These are phyloP conservation scores for Tulasnella sp. DNA, from an alignment of 768 basidiomycete species.

Conservation along the genomic window DNA sequence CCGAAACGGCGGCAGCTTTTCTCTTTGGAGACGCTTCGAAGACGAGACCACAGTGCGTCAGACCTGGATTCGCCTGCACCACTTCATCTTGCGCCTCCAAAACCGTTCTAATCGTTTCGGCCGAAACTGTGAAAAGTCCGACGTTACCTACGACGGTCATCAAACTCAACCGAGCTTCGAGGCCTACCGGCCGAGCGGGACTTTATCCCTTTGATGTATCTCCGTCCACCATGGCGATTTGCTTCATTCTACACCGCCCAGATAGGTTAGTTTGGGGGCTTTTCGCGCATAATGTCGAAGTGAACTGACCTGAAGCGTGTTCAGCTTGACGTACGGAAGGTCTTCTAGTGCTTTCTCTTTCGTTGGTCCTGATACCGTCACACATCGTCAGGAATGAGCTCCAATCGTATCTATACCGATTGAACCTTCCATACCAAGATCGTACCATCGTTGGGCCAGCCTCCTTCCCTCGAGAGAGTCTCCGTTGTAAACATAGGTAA, in stretches of 20 bases:
- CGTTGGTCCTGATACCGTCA: not conserved
- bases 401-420: not conserved
- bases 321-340: slow-evolving; percentile 1
- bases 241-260: not conserved
- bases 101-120: no score
- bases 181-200: not conserved
- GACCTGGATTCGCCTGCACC: no score
- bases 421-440: not conserved
- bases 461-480: not conserved
- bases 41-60: no score
- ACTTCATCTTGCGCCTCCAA: no score
- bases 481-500: not conserved
- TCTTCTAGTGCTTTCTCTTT: not conserved
- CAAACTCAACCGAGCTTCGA: no score
- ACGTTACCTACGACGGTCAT: not conserved
- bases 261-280: not conserved
- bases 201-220: no score
- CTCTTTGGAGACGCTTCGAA: no score
- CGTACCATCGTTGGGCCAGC: not conserved
- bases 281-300: no score
- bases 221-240: not conserved
- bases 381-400: no score
- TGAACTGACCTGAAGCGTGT: not conserved
- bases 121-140: no score
- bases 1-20: no score